These are phyloP conservation scores for Mycogone perniciosa DNA, from an alignment of 2,329 filamentous ascomycete genomes.

Conservation along the genomic window DNA sequence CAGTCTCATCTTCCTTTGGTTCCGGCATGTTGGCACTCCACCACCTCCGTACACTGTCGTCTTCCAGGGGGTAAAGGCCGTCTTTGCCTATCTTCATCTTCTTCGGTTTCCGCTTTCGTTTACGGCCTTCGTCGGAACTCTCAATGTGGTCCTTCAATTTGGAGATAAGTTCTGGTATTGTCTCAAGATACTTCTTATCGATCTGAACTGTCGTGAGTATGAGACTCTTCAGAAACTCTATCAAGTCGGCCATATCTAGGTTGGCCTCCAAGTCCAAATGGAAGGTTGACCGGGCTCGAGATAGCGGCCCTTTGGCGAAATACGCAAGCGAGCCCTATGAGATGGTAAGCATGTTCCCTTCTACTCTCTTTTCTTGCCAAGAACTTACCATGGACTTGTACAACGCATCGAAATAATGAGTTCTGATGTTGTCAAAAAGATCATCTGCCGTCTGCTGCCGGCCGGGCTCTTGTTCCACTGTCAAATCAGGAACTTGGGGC, in stretches of 20 bases:
- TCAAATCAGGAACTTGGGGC: not conserved
- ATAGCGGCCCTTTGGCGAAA: constrained; percentile 76
- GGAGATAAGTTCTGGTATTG: constrained; percentile 55
- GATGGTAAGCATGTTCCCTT: not conserved
- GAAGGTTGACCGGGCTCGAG: constrained; percentile 66
- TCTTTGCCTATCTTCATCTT: constrained; percentile 63
- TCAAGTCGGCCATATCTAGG: constrained; percentile 55
- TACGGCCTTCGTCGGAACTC: constrained; percentile 43
- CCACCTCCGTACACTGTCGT: constrained; percentile 60
- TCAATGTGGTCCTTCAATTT: constrained; percentile 51
- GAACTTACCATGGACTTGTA: constrained; percentile 55
- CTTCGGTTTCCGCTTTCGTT: constrained; percentile 49
- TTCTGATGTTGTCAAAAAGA: constrained; percentile 53
- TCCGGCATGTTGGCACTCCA: constrained; percentile 56
- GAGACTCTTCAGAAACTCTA: constrained; percentile 62
- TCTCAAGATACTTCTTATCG: constrained; percentile 75
- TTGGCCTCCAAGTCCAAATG: constrained; percentile 55
- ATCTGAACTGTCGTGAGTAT: constrained; percentile 60
- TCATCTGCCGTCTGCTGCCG: constrained; percentile 39
- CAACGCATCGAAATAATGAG: constrained; percentile 53
- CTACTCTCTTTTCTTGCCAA: not conserved
- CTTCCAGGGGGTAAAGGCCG: constrained; percentile 62
- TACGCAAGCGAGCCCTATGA: constrained; percentile 70
- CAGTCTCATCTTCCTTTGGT: constrained; percentile 41
- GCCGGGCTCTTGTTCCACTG: not conserved